phyloP scores from a whole-genome alignment of 257 asterid genomes.

The Solanum sejunctum region DNA sequence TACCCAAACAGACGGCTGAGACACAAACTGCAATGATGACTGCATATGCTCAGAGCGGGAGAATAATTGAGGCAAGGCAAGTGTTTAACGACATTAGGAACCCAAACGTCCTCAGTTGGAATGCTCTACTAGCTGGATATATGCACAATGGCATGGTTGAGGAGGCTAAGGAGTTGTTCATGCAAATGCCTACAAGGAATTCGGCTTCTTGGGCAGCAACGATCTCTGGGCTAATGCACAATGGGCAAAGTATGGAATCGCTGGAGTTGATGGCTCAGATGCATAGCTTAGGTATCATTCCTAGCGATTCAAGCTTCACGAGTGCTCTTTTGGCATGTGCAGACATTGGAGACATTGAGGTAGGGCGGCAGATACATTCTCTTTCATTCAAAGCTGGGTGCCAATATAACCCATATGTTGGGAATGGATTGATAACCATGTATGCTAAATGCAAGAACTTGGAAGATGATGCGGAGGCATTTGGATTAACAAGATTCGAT shows the following conservation, averaged over 20 bases:
- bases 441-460: constrained; percentile 12
- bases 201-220: constrained; percentile 11
- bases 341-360: neutral
- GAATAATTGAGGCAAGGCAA: constrained; percentile 2
- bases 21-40: constrained; percentile 13
- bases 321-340: constrained; percentile 13
- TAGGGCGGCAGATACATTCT: constrained; percentile 14
- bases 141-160: constrained; percentile 15
- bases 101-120: constrained; percentile 6
- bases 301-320: neutral
- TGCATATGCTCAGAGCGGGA: constrained; percentile 12
- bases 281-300: constrained; percentile 3
- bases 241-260: neutral
- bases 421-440: constrained; percentile 15
- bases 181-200: constrained; percentile 7
- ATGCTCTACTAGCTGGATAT: constrained; percentile 13
- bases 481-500: neutral
- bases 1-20: neutral
- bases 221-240: constrained; percentile 12
- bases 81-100: constrained; percentile 5
- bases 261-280: constrained; percentile 1
- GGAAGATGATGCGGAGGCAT: neutral
- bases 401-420: constrained; percentile 4
- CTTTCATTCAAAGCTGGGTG: constrained; percentile 2
- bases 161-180: constrained; percentile 7